A percentile compares a stretch with the other conserved stretches of the same genome.
These are phyloP conservation scores for Hericium alpestre DNA, from an alignment of 768 basidiomycete species.

Conservation along the genomic window DNA sequence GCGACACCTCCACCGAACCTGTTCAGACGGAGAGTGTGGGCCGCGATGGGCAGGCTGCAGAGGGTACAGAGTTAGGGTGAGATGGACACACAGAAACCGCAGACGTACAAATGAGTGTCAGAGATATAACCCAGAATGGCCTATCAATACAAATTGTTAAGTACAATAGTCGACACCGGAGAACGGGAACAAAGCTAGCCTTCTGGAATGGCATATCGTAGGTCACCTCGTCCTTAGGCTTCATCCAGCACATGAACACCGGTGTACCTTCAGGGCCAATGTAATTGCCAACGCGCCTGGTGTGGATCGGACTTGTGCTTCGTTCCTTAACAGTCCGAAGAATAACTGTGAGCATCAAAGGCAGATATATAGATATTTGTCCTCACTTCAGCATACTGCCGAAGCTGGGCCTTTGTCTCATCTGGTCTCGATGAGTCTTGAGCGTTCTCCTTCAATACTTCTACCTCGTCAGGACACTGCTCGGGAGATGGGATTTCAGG, in stretches of 20 bases:
- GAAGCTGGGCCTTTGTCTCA: too few relatives aligned
- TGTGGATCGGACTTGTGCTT: slow-evolving; percentile 53
- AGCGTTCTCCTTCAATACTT: background rate
- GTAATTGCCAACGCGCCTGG: slow-evolving; percentile 43
- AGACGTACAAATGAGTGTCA: slow-evolving; percentile 63
- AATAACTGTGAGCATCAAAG: background rate
- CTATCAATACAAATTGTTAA: slow-evolving; percentile 22
- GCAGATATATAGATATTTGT: slow-evolving; percentile 15
- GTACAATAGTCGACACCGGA: background rate
- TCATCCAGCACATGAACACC: slow-evolving; percentile 71
- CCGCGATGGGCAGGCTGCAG: slow-evolving; percentile 45
- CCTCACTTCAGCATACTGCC: background rate
- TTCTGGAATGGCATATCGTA: slow-evolving; percentile 72
- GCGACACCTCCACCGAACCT: slow-evolving; percentile 24
- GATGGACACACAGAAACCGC: background rate
- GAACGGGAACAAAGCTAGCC: slow-evolving; percentile 23
- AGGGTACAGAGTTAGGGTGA: slow-evolving; percentile 6
- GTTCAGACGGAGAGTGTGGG: slow-evolving; percentile 44
- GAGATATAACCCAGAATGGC: slow-evolving; percentile 75
- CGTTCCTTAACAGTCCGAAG: slow-evolving; percentile 41
- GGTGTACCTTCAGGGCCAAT: slow-evolving; percentile 32
- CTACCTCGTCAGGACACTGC: slow-evolving; percentile 22
- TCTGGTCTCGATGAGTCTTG: too few relatives aligned
- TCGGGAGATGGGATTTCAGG: slow-evolving; percentile 50
- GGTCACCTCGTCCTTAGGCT: slow-evolving; percentile 53